These are phyloP conservation scores for Globisporangium perplexum DNA, from an alignment of 352 stramenopile genomes.

Conservation along the genomic window DNA sequence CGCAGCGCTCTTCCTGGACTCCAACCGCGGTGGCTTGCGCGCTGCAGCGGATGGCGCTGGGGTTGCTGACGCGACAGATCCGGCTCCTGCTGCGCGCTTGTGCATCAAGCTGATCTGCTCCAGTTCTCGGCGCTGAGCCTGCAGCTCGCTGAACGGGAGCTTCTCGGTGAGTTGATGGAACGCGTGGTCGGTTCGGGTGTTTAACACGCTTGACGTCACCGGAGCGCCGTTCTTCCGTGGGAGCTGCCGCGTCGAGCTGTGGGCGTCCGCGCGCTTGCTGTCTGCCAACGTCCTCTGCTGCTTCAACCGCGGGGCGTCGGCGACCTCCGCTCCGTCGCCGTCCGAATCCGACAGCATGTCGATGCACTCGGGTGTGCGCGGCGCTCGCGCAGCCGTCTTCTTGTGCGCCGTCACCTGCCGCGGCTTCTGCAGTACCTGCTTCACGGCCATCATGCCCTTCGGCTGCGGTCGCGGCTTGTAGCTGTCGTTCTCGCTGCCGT, in stretches of 20 bases:
- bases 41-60: neutral
- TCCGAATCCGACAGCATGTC: slow-evolving; percentile 8
- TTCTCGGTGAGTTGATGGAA: slow-evolving; percentile 10
- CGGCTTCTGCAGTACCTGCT: neutral
- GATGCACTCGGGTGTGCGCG: neutral
- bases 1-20: slow-evolving; percentile 10
- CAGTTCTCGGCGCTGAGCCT: slow-evolving; percentile 13
- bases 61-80: slow-evolving; percentile 2
- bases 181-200: slow-evolving; percentile 3
- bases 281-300: slow-evolving; percentile 2
- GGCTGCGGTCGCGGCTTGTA: neutral
- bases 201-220: neutral
- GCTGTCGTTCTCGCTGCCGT: neutral
- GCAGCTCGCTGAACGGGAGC: slow-evolving; percentile 18
- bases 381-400: neutral
- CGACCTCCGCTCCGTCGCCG: neutral
- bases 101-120: slow-evolving; percentile 22
- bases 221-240: neutral
- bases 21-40: slow-evolving; percentile 2
- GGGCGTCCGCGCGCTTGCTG: neutral
- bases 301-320: neutral
- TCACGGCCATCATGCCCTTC: neutral
- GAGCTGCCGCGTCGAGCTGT: neutral
- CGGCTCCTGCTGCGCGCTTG: slow-evolving; percentile 10
- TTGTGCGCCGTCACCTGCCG: neutral